Base-by-base conservation (phyloP, 163 green algal species). In the Chloromonas sp. region DNA sequence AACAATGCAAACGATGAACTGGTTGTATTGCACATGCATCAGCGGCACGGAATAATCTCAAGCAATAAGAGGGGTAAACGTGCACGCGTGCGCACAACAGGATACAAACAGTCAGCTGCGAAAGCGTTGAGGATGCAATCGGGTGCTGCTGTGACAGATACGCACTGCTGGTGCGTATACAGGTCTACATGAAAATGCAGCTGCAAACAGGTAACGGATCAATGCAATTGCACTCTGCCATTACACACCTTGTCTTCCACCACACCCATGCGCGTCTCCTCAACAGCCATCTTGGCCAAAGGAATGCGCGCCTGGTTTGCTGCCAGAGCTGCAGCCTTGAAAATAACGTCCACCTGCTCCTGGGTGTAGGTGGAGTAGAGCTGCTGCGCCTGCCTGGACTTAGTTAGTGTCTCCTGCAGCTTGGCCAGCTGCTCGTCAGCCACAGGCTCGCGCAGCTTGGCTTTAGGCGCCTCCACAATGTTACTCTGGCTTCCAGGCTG, bases 201-300 rank as follows among this genome's bases (percentile, higher is more conserved):
- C 36, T 36, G 36, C 36, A 36, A 36, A 36, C 36, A 36, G 36
- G 36, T 36, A 36, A 36, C 36, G 36, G 36, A 36, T 36, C 36
- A 36, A 36, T 36, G 36, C 36, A 36, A 36, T 36, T 36, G 36
- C 36, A 36, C 36, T 36, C 36, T 36, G 36, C 36, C 36, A 36
- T 36, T 36, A 36, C 87, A 1, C 74, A 95, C 92, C 86, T 95
- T 95, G 86, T 95, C 92, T 87, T 95, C 92, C 60, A 95, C 87
- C 0, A 95, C 81, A 14, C 92, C 89, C 90, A 92, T 96, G 60
- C 87, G 62, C 14, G 91, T 93, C 85, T 94, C 91, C 83, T 92
- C 71, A 14, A 94, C 91, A 2, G 91, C 91, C 87, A 93, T 94
- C 80, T 93, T 91, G 36, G 92, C 92, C 80, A 95, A 82, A 0